Evolutionary conservation across 2,329 filamentous ascomycete species (phyloP), one percentile per base, ranked within the genome.

Genomic region (Xylariales sp.): DNA sequence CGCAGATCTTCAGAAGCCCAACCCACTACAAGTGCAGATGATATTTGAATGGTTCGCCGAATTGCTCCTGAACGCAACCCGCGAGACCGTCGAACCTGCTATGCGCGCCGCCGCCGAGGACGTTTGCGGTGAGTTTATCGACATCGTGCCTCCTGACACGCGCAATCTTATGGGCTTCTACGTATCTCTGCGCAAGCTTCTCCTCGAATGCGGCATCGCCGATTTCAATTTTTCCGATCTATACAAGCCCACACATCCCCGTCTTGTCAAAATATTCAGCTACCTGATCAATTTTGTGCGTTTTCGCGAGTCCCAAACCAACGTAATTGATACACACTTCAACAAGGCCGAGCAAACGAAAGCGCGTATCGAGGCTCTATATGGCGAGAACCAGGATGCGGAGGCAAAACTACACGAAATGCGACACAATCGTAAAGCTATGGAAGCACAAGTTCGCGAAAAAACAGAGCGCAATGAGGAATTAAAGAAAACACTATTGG

Each of bases 231-330:
- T 98, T 81, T 90, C 90, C 68, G 96, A 99, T 79, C 84, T 99
- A 5, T 95, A 97, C 78, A 92, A 91, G 78, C 96, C 96, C 16
- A 97, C 93, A 1, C 93, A 97, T 77, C 91, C 93, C 65, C 92
- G 96, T 52, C 87, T 98, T 14, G 91, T 95, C 76, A 97, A 96
- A 83, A 97, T 98, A 76, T 96, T 99, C 79, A 97, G 93, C 72
- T 97, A 97, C 81, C 88, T 98, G 71, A 99, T 99, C 84, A 99
- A 99, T 82, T 99, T 99, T 81, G 94, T 98, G 73, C 90, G 96
- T 61, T 99, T 98, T 82, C 92, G 96, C 74, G 94, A 97, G 82
- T 94, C 91, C 69, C 95, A 98, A 80, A 97, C 94, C 0, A 84
- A 85, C 46, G 89, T 96, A 36, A 97, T 98, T 71, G 94, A 97